These are phyloP conservation scores for Mycena citricolor DNA, from an alignment of 1,284 basidiomycete genomes.

Conservation along the genomic window DNA sequence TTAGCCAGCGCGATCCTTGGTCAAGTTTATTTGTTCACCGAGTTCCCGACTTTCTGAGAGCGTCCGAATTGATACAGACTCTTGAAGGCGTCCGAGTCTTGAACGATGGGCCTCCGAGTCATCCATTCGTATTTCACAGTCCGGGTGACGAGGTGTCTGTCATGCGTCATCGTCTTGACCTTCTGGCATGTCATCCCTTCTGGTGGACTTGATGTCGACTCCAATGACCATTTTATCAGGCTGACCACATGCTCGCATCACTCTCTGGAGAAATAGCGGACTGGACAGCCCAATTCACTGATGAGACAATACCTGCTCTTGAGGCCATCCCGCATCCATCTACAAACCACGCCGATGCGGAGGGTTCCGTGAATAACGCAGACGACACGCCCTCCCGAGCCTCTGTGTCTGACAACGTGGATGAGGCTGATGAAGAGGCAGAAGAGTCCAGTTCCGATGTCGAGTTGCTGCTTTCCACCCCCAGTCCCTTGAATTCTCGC, in stretches of 20 bases:
- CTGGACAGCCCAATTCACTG: too few relatives aligned
- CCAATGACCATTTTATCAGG: slow-evolving; percentile 23
- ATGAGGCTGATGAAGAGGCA: slow-evolving; percentile 24
- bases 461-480: too few relatives aligned
- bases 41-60: too few relatives aligned
- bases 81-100: too few relatives aligned
- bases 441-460: slow-evolving; percentile 18
- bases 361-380: slow-evolving; percentile 31
- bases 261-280: slow-evolving; percentile 7
- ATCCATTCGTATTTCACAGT: slow-evolving; percentile 14
- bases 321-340: too few relatives aligned
- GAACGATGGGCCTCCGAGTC: too few relatives aligned
- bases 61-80: too few relatives aligned
- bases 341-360: neutral
- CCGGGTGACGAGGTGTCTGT: slow-evolving; percentile 24
- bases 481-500: slow-evolving; percentile 1
- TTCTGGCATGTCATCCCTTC: slow-evolving; percentile 27
- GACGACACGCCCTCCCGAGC: slow-evolving; percentile 34
- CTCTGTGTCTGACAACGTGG: slow-evolving; percentile 30
- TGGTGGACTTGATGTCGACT: neutral
- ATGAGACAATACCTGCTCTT: slow-evolving; percentile 11
- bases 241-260: slow-evolving; percentile 30
- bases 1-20: too few relatives aligned
- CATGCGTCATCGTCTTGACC: slow-evolving; percentile 30
- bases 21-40: too few relatives aligned